Evolutionary conservation across 257 asterid species (phyloP).

Genomic region (Knoxia roxburghii): DNA sequence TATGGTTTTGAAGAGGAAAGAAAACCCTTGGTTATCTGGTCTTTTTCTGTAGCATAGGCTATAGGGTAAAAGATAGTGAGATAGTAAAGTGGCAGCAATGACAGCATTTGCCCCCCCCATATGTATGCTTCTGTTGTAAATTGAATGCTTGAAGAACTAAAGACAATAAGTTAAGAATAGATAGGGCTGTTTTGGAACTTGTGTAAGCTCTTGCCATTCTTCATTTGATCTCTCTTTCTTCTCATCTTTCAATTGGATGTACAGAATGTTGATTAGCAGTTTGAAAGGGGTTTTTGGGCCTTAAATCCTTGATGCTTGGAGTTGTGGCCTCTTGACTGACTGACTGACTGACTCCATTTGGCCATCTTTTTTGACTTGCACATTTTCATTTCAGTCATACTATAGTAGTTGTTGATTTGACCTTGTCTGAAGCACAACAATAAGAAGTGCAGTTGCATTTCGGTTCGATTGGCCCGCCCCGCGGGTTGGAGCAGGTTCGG

Average conservation of each 20-base stretch:
- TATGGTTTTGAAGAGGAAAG: conserved; percentile 3
- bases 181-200: conserved; percentile 9
- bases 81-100: not conserved
- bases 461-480: too few relatives aligned
- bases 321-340: not conserved
- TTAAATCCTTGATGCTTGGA: not conserved
- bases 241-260: not conserved
- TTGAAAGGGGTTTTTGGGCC: not conserved
- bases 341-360: too few relatives aligned
- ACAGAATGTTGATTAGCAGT: not conserved
- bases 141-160: conserved; percentile 8
- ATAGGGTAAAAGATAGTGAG: conserved; percentile 10
- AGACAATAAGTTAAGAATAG: conserved; percentile 3
- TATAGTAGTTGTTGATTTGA: too few relatives aligned
- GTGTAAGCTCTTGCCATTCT: not conserved
- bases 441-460: too few relatives aligned
- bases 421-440: not conserved
- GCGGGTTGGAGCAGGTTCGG: too few relatives aligned
- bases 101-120: conserved; percentile 8
- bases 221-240: not conserved
- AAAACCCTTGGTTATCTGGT: not conserved
- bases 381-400: not conserved
- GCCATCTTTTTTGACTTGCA: not conserved
- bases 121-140: conserved; percentile 19
- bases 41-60: conserved; percentile 8